Percentiles rank a stretch among this genome's conserved stretches.
phyloP scores from a whole-genome alignment of 2,329 filamentous ascomycete species.

The Aspergillus awamori region DNA sequence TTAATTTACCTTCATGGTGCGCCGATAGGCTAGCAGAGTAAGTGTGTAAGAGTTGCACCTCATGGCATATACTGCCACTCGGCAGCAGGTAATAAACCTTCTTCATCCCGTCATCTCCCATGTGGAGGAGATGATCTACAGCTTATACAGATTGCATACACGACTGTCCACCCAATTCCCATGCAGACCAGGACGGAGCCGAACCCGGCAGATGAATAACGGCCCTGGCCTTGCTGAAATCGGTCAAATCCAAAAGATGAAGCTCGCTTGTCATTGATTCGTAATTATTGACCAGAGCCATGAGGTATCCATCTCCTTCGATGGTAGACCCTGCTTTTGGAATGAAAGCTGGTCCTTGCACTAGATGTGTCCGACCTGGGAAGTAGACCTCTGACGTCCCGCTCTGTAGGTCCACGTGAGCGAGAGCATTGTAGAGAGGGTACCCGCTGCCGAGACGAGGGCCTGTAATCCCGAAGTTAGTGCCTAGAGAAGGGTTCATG shows the following conservation, averaged over 20 bases:
- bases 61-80: no score
- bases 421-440: slow-evolving; percentile 51
- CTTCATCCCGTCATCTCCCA: not conserved
- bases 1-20: no score
- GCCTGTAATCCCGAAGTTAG: slow-evolving; percentile 31
- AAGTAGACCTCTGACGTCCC: slow-evolving; percentile 49
- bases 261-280: slow-evolving; percentile 27
- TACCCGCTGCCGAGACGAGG: slow-evolving; percentile 35
- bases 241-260: slow-evolving; percentile 21
- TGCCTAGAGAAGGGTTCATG: slow-evolving; percentile 47
- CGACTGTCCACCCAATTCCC: slow-evolving; percentile 26
- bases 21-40: slow-evolving; percentile 50
- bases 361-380: slow-evolving; percentile 44
- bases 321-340: slow-evolving; percentile 11
- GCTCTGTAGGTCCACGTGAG: slow-evolving; percentile 45
- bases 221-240: slow-evolving; percentile 17
- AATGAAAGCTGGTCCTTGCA: slow-evolving; percentile 31
- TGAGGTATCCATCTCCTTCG: slow-evolving; percentile 29
- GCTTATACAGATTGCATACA: not conserved
- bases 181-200: slow-evolving; percentile 25
- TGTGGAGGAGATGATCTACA: not conserved
- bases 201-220: slow-evolving; percentile 20
- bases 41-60: slow-evolving; percentile 26
- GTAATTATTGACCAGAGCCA: slow-evolving; percentile 29
- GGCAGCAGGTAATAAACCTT: no score